These are phyloP conservation scores for Camelina sativa DNA, from an alignment of 345 rosid species.

Conservation along the genomic window DNA sequence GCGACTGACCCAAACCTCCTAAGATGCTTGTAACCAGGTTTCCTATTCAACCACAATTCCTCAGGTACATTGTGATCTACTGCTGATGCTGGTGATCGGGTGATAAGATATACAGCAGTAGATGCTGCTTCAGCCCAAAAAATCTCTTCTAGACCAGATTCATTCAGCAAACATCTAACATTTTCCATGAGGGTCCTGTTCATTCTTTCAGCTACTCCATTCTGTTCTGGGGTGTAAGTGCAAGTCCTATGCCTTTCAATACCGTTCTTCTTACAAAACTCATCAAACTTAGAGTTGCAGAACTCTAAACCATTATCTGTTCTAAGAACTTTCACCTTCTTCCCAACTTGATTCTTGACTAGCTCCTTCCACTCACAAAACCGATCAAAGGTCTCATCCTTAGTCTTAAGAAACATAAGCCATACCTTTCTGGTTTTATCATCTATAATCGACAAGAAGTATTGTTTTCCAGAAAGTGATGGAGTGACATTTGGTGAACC, in stretches of 20 bases:
- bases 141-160: not conserved
- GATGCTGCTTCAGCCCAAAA: not conserved
- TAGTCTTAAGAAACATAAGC: not conserved
- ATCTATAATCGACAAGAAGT: not conserved
- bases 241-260: not conserved
- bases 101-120: too few relatives aligned
- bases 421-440: not conserved
- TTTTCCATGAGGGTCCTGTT: not conserved
- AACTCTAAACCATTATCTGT: too few relatives aligned
- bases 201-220: not conserved
- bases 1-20: accelerated
- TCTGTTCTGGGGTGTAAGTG: not conserved
- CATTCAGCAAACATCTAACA: accelerated
- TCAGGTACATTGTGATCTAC: not conserved
- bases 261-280: accelerated
- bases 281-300: too few relatives aligned
- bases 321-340: too few relatives aligned
- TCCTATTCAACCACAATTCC: not conserved
- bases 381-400: not conserved
- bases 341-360: accelerated
- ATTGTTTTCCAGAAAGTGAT: not conserved
- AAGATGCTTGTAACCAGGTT: not conserved
- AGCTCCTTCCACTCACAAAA: not conserved
- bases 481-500: not conserved
- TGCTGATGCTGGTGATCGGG: accelerated